Evolutionary conservation across 495 filamentous ascomycete genomes (phyloP).

Genomic region (Aeminium ludgeri): DNA sequence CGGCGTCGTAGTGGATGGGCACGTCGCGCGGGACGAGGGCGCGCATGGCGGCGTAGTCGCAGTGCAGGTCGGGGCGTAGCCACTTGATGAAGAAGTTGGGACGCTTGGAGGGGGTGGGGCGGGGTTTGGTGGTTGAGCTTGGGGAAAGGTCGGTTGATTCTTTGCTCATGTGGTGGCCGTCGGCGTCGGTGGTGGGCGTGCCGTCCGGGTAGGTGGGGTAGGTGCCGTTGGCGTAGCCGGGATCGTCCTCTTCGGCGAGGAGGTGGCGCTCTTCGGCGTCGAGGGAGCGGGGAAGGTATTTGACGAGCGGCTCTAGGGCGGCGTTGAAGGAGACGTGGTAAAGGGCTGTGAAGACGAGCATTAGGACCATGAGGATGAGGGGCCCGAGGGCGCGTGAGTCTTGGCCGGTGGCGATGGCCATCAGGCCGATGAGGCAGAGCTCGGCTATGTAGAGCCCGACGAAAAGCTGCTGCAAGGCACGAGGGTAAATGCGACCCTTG

Average conservation of each 20-base stretch:
- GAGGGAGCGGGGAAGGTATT: slow-evolving; percentile 58
- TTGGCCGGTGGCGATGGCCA: slow-evolving; percentile 42
- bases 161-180: background rate
- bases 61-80: slow-evolving; percentile 61
- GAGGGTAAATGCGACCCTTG: slow-evolving; percentile 71
- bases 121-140: background rate
- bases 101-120: slow-evolving; percentile 29
- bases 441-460: slow-evolving; percentile 75
- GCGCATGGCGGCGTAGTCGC: slow-evolving; percentile 55
- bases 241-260: slow-evolving; percentile 28
- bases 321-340: slow-evolving; percentile 70
- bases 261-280: slow-evolving; percentile 49
- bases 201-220: slow-evolving; percentile 10
- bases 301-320: slow-evolving; percentile 62
- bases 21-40: slow-evolving; percentile 47
- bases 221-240: background rate
- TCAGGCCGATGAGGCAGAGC: slow-evolving; percentile 78
- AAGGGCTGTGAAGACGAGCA: slow-evolving; percentile 62
- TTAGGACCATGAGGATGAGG: slow-evolving; percentile 63
- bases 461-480: slow-evolving; percentile 81
- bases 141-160: slow-evolving; percentile 7
- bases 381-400: slow-evolving; percentile 48
- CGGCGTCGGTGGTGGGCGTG: slow-evolving; percentile 16
- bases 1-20: slow-evolving; percentile 34
- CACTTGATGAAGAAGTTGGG: slow-evolving; percentile 49